These are phyloP conservation scores for Dictyostelium purpureum DNA, from an alignment of 78 protist genomes.

Conservation along the genomic window DNA sequence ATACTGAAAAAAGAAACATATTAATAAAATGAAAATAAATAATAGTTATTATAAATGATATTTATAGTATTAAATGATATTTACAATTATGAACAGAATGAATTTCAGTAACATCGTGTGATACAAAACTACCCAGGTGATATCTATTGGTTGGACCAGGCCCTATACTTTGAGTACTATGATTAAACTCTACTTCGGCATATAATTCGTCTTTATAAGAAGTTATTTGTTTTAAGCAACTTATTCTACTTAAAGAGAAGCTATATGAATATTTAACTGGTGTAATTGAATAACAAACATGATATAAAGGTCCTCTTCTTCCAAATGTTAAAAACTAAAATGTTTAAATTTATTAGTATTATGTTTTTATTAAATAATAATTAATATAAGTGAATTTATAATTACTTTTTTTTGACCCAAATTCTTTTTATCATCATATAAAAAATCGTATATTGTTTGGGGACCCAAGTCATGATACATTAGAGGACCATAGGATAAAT, in stretches of 20 bases:
- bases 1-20: conserved; percentile 1
- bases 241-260: conserved; percentile 59
- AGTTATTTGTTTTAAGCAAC: conserved; percentile 72
- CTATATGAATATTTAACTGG: conserved; percentile 79
- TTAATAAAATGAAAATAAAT: not conserved
- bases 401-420: conserved; percentile 60
- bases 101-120: conserved; percentile 80
- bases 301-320: conserved; percentile 80
- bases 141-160: conserved; percentile 79
- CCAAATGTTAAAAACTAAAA: conserved; percentile 74
- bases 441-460: conserved; percentile 68
- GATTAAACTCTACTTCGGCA: conserved; percentile 87
- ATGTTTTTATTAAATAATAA: too few species aligned
- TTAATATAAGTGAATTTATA: not conserved
- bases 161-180: conserved; percentile 67
- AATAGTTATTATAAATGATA: not conserved
- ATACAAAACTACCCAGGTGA: conserved; percentile 73
- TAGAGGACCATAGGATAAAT: conserved; percentile 72
- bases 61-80: not conserved
- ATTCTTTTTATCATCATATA: conserved; percentile 58
- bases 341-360: not conserved
- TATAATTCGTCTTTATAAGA: conserved; percentile 68
- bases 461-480: conserved; percentile 82
- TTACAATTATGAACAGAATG: conserved; percentile 80
- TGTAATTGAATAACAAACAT: conserved; percentile 75